phyloP scores from a whole-genome alignment of 2,329 filamentous ascomycete genomes.

The Ambrosiella beaveri region DNA sequence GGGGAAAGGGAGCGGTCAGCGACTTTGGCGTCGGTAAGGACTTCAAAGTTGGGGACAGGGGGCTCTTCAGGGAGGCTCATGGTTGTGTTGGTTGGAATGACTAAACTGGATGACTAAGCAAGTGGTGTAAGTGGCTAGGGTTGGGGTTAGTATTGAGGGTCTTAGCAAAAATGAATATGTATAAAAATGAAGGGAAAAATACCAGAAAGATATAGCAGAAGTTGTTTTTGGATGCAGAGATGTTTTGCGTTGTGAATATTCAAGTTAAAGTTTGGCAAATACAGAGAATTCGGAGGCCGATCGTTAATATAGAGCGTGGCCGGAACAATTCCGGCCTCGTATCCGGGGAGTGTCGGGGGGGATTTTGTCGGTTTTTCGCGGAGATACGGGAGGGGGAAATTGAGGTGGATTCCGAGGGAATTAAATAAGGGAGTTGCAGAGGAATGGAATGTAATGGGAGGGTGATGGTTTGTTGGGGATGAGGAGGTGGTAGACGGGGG shows the following conservation, averaged over 20 bases:
- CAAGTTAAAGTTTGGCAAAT: no score
- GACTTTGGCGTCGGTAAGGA: conserved; percentile 46
- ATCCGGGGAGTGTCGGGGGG: not conserved
- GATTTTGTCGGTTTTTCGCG: not conserved
- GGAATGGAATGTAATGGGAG: no score
- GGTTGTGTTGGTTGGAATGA: not conserved
- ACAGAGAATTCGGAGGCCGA: conserved; percentile 9
- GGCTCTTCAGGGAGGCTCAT: conserved; percentile 10
- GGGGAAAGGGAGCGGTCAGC: conserved; percentile 47
- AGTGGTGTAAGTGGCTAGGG: not conserved
- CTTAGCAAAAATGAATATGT: conserved; percentile 10
- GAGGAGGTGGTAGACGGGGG: no score
- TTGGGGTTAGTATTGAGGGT: conserved; percentile 11
- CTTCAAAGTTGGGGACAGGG: conserved; percentile 30
- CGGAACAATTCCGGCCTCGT: conserved; percentile 13
- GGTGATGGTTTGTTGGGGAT: no score
- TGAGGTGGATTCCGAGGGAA: no score
- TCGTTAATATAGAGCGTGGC: conserved; percentile 31
- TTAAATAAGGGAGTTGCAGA: not conserved
- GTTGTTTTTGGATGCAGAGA: not conserved
- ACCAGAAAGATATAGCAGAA: conserved; percentile 10
- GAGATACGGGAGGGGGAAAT: no score
- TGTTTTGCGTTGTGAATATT: no score
- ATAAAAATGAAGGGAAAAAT: conserved; percentile 14
- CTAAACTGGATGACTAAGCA: no score